Conservation (phyloP, 192 early-diverging fungal species). For the Backusella tarrabulga region DNA sequence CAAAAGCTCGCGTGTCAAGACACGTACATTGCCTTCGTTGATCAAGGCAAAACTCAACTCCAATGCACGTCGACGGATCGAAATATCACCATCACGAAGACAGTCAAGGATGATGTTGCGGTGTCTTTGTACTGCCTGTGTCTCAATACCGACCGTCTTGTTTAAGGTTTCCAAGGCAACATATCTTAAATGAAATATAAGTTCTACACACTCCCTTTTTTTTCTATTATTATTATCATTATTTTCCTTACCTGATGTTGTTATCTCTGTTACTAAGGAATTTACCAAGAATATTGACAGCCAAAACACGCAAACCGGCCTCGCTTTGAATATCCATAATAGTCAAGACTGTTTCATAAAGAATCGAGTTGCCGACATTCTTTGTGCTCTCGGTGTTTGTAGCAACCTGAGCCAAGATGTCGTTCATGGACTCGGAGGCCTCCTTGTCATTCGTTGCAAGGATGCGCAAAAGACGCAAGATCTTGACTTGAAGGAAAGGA, state of each 20-base stretch:
- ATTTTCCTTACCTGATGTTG: conserved; percentile 77
- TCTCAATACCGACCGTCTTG: conserved; percentile 85
- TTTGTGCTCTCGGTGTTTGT: conserved; percentile 92
- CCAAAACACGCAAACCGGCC: conserved; percentile 86
- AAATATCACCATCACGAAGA: conserved; percentile 91
- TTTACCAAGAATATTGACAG: conserved; percentile 96
- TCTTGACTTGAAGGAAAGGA: conserved; percentile 96
- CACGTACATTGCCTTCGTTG: conserved; percentile 88
- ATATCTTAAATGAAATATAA: conserved; percentile 54
- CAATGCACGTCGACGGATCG: conserved; percentile 93
- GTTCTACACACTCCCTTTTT: too few species aligned
- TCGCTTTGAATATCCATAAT: conserved; percentile 96
- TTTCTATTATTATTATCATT: background rate
- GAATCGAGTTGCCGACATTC: conserved; percentile 96
- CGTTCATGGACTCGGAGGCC: conserved; percentile 93
- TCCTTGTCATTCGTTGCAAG: conserved; percentile 79
- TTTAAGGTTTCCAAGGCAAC: conserved; percentile 98
- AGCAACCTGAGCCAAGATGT: conserved; percentile 95
- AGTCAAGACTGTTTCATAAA: conserved; percentile 97
- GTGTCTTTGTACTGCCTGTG: conserved; percentile 95
- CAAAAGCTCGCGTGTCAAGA: conserved; percentile 90
- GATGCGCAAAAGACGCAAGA: conserved; percentile 85
- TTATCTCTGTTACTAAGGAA: conserved; percentile 95
- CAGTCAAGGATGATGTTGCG: conserved; percentile 96
- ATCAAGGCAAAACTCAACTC: conserved; percentile 97